Conservation (phyloP, 768 basidiomycete genomes). For the Krasilnikovozyma curviuscula region DNA sequence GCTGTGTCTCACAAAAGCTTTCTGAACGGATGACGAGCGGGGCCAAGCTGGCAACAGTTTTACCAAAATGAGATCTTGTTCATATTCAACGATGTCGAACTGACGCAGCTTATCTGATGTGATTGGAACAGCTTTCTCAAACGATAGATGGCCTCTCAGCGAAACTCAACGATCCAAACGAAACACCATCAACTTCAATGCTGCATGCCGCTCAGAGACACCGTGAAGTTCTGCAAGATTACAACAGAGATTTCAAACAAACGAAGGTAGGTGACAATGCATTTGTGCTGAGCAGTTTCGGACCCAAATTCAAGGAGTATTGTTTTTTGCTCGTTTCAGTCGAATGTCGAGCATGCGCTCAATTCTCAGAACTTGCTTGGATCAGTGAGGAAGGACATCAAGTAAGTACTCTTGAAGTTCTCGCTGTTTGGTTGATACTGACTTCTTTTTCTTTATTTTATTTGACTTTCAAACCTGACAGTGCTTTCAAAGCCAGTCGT, state of each 20-base stretch:
- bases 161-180: slow-evolving; percentile 43
- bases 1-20: too few relatives aligned
- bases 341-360: slow-evolving; percentile 60
- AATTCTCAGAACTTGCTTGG: slow-evolving; percentile 72
- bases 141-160: slow-evolving; percentile 59
- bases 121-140: slow-evolving; percentile 46
- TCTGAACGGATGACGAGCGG: background rate
- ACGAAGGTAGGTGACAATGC: slow-evolving; percentile 44
- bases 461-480: slow-evolving; percentile 22
- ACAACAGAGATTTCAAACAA: slow-evolving; percentile 59
- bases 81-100: slow-evolving; percentile 8
- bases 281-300: background rate
- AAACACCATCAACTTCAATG: slow-evolving; percentile 60
- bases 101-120: background rate
- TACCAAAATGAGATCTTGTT: background rate
- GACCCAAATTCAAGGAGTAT: background rate
- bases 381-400: slow-evolving; percentile 88
- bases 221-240: slow-evolving; percentile 72
- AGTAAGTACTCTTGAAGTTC: slow-evolving; percentile 35
- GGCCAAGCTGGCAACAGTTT: background rate
- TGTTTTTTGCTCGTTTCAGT: slow-evolving; percentile 28
- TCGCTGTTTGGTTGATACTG: background rate
- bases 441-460: background rate
- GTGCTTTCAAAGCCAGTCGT: slow-evolving; percentile 52
- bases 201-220: slow-evolving; percentile 77